Evolutionary conservation across 768 basidiomycete genomes (phyloP).

Genomic region (Tephrocybe sp.): DNA sequence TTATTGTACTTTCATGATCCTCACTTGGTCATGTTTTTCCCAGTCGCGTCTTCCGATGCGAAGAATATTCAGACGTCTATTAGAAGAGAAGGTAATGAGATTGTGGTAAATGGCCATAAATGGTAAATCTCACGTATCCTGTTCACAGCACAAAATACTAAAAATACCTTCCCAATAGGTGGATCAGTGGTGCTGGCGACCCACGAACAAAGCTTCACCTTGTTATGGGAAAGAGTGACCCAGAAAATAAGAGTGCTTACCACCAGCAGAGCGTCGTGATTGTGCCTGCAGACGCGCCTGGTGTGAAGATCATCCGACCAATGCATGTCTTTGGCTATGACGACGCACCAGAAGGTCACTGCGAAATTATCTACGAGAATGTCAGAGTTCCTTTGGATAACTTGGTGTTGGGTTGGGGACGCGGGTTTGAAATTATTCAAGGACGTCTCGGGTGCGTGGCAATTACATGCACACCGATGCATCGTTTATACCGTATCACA

Average conservation of each 20-base stretch:
- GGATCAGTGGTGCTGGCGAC: slow-evolving; percentile 97
- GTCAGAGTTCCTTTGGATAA: slow-evolving; percentile 86
- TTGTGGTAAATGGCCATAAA: slow-evolving; percentile 95
- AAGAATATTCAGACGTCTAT: slow-evolving; percentile 92
- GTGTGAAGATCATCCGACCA: slow-evolving; percentile 87
- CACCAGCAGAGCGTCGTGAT: slow-evolving; percentile 92
- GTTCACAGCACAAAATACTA: background rate
- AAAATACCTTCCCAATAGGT: slow-evolving; percentile 47
- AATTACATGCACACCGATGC: background rate
- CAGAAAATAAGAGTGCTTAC: slow-evolving; percentile 71
- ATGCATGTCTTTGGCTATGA: slow-evolving; percentile 95
- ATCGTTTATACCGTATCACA: slow-evolving; percentile 22
- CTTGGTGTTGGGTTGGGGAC: slow-evolving; percentile 89
- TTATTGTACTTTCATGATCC: background rate
- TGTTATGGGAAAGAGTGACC: slow-evolving; percentile 94
- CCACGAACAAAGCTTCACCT: slow-evolving; percentile 87
- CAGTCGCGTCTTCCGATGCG: slow-evolving; percentile 93
- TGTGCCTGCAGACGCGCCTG: slow-evolving; percentile 84
- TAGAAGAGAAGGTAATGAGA: slow-evolving; percentile 77
- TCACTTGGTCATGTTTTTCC: slow-evolving; percentile 6
- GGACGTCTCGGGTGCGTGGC: slow-evolving; percentile 80
- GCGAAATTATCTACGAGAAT: slow-evolving; percentile 91
- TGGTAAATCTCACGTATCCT: slow-evolving; percentile 48
- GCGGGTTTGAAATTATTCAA: slow-evolving; percentile 97
- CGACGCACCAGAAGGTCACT: slow-evolving; percentile 96